Evolutionary conservation across 2,329 filamentous ascomycete species (phyloP).

Genomic region (Capronia americana): DNA sequence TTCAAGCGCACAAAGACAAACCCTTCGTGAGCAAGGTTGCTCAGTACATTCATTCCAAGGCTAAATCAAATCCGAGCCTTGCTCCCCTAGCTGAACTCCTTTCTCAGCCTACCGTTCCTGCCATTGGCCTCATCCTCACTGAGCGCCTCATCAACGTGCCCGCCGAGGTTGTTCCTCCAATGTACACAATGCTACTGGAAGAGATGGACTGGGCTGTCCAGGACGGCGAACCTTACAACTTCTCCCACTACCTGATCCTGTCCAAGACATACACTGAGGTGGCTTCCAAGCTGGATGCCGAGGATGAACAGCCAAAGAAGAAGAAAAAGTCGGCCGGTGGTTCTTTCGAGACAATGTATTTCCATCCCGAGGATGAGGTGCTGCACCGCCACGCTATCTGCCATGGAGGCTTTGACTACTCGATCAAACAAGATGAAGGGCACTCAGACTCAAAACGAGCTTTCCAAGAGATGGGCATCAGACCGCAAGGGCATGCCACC

Average conservation of each 20-base stretch:
- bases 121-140: constrained; percentile 85
- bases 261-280: constrained; percentile 94
- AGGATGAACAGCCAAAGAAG: constrained; percentile 66
- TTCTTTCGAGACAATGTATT: constrained; percentile 75
- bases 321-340: constrained; percentile 66
- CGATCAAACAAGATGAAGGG: constrained; percentile 76
- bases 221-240: constrained; percentile 89
- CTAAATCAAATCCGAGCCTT: constrained; percentile 61
- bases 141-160: constrained; percentile 97
- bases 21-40: constrained; percentile 73
- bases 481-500: constrained; percentile 82
- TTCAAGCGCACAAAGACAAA: constrained; percentile 77
- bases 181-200: constrained; percentile 93
- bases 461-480: constrained; percentile 91
- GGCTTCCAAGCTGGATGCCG: constrained; percentile 75
- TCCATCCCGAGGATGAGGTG: constrained; percentile 95
- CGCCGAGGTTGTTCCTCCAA: constrained; percentile 86
- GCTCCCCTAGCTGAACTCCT: constrained; percentile 66
- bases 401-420: constrained; percentile 75
- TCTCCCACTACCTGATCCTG: constrained; percentile 89
- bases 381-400: constrained; percentile 77
- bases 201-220: constrained; percentile 88
- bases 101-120: constrained; percentile 57
- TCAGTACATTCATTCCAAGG: constrained; percentile 69
- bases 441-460: constrained; percentile 89